phyloP scores from a whole-genome alignment of 352 stramenopile species.

The Globisporangium rhizosaccharum region DNA sequence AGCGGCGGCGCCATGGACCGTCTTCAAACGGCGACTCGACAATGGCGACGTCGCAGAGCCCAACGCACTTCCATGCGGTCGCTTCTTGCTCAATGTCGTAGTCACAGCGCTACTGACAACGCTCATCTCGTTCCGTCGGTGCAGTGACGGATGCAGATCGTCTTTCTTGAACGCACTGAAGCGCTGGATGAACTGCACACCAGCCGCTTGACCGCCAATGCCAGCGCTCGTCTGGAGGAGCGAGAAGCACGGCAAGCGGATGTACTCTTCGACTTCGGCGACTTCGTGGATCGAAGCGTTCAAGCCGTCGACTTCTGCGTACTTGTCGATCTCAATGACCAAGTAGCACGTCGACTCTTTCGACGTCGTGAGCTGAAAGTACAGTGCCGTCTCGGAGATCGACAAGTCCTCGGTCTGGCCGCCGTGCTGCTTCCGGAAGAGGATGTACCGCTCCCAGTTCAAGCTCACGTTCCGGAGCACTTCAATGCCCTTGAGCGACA shows the following conservation, averaged over 20 bases:
- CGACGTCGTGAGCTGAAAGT: slow-evolving; percentile 77
- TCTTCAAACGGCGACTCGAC: slow-evolving; percentile 28
- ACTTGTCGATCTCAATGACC: slow-evolving; percentile 84
- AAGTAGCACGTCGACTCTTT: slow-evolving; percentile 84
- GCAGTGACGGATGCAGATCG: slow-evolving; percentile 58
- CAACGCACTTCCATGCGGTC: slow-evolving; percentile 10
- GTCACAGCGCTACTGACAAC: slow-evolving; percentile 12
- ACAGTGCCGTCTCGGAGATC: slow-evolving; percentile 78
- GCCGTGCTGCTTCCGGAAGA: slow-evolving; percentile 78
- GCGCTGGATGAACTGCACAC: slow-evolving; percentile 82
- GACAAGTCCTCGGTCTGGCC: slow-evolving; percentile 72
- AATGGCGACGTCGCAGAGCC: slow-evolving; percentile 2
- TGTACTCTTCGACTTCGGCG: slow-evolving; percentile 51
- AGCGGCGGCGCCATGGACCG: slow-evolving; percentile 14
- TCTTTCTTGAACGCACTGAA: slow-evolving; percentile 79
- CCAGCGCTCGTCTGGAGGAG: slow-evolving; percentile 68
- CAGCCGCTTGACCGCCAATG: slow-evolving; percentile 47
- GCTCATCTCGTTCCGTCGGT: slow-evolving; percentile 38
- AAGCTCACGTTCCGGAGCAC: slow-evolving; percentile 72
- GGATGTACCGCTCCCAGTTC: slow-evolving; percentile 83
- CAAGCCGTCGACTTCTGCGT: slow-evolving; percentile 61
- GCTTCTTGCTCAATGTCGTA: slow-evolving; percentile 31
- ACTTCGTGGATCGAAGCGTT: slow-evolving; percentile 47
- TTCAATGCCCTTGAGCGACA: slow-evolving; percentile 75
- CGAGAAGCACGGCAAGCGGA: slow-evolving; percentile 77